phyloP scores from a whole-genome alignment of 2,329 filamentous ascomycete genomes.

The Aspergillus brunneoviolaceus region DNA sequence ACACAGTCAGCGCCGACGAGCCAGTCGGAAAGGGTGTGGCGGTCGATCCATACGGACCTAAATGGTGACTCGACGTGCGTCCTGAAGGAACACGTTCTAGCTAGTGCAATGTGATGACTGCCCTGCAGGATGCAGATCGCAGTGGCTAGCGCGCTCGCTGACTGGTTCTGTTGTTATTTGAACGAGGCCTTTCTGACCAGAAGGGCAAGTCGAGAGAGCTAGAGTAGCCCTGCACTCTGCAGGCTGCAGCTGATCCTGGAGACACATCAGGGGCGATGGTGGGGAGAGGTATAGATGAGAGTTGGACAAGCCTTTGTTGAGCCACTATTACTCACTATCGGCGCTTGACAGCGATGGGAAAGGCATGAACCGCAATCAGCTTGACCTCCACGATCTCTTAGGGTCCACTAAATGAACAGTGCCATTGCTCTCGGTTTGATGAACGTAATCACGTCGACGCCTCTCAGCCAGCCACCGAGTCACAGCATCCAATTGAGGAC shows the following conservation, averaged over 20 bases:
- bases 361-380: background rate
- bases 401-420: background rate
- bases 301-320: background rate
- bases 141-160: background rate
- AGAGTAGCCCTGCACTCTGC: background rate
- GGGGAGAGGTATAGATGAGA: background rate
- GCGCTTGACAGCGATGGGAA: background rate
- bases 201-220: background rate
- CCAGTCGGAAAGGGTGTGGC: background rate
- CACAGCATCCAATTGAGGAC: background rate
- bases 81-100: background rate
- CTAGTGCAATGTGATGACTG: constrained; percentile 11
- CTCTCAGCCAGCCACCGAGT: background rate
- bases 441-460: background rate
- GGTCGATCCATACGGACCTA: background rate
- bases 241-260: background rate
- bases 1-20: constrained; percentile 1
- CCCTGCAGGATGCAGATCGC: constrained; percentile 14
- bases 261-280: background rate
- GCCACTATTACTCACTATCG: background rate
- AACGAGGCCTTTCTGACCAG: constrained; percentile 9
- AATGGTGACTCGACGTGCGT: background rate
- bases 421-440: background rate
- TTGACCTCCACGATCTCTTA: background rate
- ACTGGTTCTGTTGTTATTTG: background rate